These are phyloP conservation scores for Penicillium bovifimosum DNA, from an alignment of 495 filamentous ascomycete genomes.

Conservation along the genomic window DNA sequence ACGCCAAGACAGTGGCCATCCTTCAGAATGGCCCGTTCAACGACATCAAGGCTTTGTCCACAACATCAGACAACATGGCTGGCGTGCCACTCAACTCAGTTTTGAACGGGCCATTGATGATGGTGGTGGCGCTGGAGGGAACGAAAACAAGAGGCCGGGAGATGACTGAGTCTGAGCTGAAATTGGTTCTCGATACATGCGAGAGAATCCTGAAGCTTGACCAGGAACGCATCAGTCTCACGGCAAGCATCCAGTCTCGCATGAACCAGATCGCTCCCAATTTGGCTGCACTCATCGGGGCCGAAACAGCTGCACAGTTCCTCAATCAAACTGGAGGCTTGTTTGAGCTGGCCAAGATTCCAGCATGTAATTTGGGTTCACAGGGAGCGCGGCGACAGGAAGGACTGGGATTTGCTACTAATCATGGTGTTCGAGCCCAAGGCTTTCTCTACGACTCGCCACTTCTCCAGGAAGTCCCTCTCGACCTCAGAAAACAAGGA, in stretches of 20 bases:
- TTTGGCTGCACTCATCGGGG: slow-evolving; percentile 85
- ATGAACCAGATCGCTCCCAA: slow-evolving; percentile 97
- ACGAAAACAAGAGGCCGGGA: slow-evolving; percentile 78
- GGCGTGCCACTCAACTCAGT: slow-evolving; percentile 69
- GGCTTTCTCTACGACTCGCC: slow-evolving; percentile 91
- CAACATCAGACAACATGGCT: slow-evolving; percentile 67
- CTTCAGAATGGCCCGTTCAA: slow-evolving; percentile 90
- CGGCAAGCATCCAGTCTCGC: slow-evolving; percentile 92
- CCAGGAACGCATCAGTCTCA: slow-evolving; percentile 78
- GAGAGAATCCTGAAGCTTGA: slow-evolving; percentile 84
- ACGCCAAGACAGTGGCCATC: slow-evolving; percentile 91
- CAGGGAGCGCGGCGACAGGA: slow-evolving; percentile 83
- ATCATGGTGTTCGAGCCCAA: slow-evolving; percentile 85
- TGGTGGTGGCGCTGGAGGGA: slow-evolving; percentile 95
- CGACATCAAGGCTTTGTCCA: slow-evolving; percentile 69
- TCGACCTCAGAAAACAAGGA: slow-evolving; percentile 85
- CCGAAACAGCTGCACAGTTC: slow-evolving; percentile 91
- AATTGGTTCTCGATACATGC: slow-evolving; percentile 70
- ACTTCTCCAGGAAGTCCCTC: slow-evolving; percentile 75
- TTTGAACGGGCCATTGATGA: slow-evolving; percentile 81
- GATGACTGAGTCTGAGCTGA: slow-evolving; percentile 68
- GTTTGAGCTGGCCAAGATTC: slow-evolving; percentile 81
- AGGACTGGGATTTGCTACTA: slow-evolving; percentile 84
- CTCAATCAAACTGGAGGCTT: slow-evolving; percentile 90
- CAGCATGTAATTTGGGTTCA: slow-evolving; percentile 85